phyloP scores from a whole-genome alignment of 2,329 filamentous ascomycete genomes.

The Aureobasidium sp. region DNA sequence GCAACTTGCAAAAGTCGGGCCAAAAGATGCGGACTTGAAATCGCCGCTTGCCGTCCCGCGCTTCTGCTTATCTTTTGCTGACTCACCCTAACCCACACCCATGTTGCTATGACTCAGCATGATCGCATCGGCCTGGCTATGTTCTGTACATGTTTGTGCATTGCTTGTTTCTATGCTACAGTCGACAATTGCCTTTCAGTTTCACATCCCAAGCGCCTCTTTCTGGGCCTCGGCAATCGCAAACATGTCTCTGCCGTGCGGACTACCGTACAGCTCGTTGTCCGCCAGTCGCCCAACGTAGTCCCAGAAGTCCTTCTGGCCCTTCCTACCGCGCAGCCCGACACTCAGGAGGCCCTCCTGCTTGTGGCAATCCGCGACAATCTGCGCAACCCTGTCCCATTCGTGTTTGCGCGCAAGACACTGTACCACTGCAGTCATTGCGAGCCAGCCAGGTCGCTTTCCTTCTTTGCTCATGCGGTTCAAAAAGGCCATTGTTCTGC shows the following conservation, averaged over 20 bases:
- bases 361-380: slow-evolving; percentile 34
- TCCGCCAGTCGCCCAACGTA: slow-evolving; percentile 22
- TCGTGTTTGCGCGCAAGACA: slow-evolving; percentile 34
- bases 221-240: slow-evolving; percentile 10
- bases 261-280: slow-evolving; percentile 8
- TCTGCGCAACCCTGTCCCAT: slow-evolving; percentile 26
- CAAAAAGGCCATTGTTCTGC: slow-evolving; percentile 44
- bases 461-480: slow-evolving; percentile 33
- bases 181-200: too few relatives aligned
- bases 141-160: neutral
- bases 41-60: neutral
- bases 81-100: neutral
- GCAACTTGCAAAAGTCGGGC: neutral
- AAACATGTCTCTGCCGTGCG: neutral
- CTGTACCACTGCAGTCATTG: slow-evolving; percentile 33
- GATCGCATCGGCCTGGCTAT: too few relatives aligned
- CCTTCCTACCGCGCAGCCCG: slow-evolving; percentile 21
- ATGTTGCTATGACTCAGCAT: neutral
- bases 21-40: neutral
- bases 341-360: slow-evolving; percentile 26
- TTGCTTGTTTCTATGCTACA: too few relatives aligned
- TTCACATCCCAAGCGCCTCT: neutral
- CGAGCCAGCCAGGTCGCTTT: slow-evolving; percentile 37
- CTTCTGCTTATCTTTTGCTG: neutral
- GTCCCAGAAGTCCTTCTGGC: slow-evolving; percentile 27